phyloP scores from a whole-genome alignment of 2,329 filamentous ascomycete species.

The Fusarium annulatum region DNA sequence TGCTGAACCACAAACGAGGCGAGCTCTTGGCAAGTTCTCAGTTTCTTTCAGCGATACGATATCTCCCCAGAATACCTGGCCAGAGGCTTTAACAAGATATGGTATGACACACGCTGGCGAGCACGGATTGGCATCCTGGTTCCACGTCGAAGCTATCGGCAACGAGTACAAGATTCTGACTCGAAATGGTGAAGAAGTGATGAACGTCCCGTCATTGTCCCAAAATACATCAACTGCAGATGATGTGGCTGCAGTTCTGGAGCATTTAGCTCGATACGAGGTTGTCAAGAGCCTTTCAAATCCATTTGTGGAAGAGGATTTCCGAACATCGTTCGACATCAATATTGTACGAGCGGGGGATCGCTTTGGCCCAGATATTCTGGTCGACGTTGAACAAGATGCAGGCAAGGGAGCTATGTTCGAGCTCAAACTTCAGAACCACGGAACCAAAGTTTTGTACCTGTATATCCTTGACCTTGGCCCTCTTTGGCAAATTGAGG shows the following conservation, averaged over 20 bases:
- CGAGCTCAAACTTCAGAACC: not conserved
- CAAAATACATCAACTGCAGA: not conserved
- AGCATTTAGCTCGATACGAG: constrained; percentile 10
- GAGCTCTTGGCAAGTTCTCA: not conserved
- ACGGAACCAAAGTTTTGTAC: not conserved
- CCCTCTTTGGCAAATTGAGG: constrained; percentile 3
- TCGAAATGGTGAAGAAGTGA: not conserved
- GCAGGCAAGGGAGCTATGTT: not conserved
- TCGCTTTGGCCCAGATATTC: not conserved
- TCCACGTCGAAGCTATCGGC: not conserved
- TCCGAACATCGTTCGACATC: not conserved
- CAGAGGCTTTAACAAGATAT: not conserved
- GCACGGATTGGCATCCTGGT: not conserved
- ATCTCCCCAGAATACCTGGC: rapidly evolving
- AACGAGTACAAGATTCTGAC: not conserved
- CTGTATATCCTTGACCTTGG: constrained; percentile 2
- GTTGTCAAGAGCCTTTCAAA: not conserved
- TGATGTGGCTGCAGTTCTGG: not conserved
- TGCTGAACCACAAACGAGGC: not conserved
- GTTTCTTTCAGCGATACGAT: not conserved
- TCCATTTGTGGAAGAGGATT: not conserved
- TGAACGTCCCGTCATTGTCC: not conserved
- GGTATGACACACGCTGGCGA: not conserved
- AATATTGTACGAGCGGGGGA: not conserved
- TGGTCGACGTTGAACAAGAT: not conserved